Conservation (phyloP, 2,329 filamentous ascomycete species). For the Fusarium equiseti region DNA sequence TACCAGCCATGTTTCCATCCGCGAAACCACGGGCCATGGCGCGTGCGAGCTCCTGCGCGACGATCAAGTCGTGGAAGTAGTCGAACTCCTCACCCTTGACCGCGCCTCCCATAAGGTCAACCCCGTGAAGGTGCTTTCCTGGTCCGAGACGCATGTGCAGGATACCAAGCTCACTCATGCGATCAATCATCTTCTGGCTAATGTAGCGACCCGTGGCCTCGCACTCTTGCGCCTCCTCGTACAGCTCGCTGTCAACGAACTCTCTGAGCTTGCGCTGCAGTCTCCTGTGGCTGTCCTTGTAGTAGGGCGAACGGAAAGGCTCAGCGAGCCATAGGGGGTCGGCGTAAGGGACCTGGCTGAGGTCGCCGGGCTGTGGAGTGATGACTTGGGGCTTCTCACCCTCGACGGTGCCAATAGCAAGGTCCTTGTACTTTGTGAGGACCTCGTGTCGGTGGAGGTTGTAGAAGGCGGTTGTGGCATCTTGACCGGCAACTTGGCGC, state of each 20-base stretch:
- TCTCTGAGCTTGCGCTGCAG: constrained; percentile 77
- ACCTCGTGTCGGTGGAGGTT: constrained; percentile 93
- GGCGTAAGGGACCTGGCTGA: constrained; percentile 83
- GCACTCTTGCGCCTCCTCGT: constrained; percentile 80
- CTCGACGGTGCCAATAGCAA: constrained; percentile 80
- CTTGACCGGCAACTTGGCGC: constrained; percentile 81
- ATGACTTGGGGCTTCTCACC: constrained; percentile 82
- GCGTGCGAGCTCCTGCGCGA: constrained; percentile 78
- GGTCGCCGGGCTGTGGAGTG: constrained; percentile 75
- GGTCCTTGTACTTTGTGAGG: constrained; percentile 79
- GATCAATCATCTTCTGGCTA: constrained; percentile 77
- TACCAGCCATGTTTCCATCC: constrained; percentile 88
- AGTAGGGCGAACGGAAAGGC: constrained; percentile 83
- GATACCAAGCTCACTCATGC: constrained; percentile 79
- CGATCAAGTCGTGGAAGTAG: constrained; percentile 86
- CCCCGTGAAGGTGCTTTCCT: constrained; percentile 82
- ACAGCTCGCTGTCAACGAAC: constrained; percentile 79
- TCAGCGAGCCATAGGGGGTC: constrained; percentile 87
- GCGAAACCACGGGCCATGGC: constrained; percentile 83
- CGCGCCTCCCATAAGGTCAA: constrained; percentile 74
- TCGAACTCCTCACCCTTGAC: constrained; percentile 85
- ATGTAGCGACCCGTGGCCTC: constrained; percentile 81
- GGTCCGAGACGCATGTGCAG: constrained; percentile 87
- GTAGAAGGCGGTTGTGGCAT: constrained; percentile 88
- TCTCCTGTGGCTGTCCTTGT: constrained; percentile 77